Percentiles rank a stretch among this genome's conserved stretches.
Evolutionary conservation across 2,329 filamentous ascomycete genomes (phyloP).

Genomic region (Shiraia sp.): DNA sequence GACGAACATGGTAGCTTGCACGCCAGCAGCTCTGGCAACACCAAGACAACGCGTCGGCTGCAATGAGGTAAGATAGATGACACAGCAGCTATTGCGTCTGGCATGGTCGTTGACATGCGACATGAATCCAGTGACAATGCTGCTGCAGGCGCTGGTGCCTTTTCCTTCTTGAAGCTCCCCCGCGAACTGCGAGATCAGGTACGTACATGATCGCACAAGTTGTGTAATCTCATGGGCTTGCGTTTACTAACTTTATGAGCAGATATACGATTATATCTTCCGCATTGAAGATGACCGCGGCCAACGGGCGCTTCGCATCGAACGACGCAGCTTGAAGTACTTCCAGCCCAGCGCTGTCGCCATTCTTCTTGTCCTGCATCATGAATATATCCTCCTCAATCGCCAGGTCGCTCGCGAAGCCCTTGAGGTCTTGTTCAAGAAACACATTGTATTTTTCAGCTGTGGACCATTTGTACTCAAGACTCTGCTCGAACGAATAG

Average conservation of each 20-base stretch:
- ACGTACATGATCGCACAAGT: conserved; percentile 1
- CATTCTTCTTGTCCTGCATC: conserved; percentile 39
- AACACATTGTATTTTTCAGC: conserved; percentile 38
- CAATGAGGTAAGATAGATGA: conserved; percentile 18
- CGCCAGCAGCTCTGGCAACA: conserved; percentile 2
- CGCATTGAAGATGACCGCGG: conserved; percentile 28
- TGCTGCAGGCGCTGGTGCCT: conserved; percentile 9
- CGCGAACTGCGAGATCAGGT: conserved; percentile 45
- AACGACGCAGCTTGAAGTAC: conserved; percentile 38
- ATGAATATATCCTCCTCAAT: conserved; percentile 40
- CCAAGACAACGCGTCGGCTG: conserved; percentile 18
- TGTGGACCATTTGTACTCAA: conserved; percentile 43
- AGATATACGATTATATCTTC: conserved; percentile 40
- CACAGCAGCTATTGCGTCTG: background rate
- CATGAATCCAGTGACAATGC: conserved; percentile 5
- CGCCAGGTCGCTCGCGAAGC: conserved; percentile 41
- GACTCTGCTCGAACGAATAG: conserved; percentile 30
- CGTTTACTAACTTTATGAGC: background rate
- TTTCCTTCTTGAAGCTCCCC: conserved; percentile 39
- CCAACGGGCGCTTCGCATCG: conserved; percentile 35
- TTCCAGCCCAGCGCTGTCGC: conserved; percentile 36
- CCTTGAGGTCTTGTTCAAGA: conserved; percentile 39
- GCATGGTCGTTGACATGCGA: background rate
- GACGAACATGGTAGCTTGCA: conserved; percentile 6
- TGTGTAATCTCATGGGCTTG: background rate